Evolutionary conservation across 2,329 filamentous ascomycete species (phyloP), one percentile per base, ranked within the genome.

Genomic region (Fusarium verrucosum): DNA sequence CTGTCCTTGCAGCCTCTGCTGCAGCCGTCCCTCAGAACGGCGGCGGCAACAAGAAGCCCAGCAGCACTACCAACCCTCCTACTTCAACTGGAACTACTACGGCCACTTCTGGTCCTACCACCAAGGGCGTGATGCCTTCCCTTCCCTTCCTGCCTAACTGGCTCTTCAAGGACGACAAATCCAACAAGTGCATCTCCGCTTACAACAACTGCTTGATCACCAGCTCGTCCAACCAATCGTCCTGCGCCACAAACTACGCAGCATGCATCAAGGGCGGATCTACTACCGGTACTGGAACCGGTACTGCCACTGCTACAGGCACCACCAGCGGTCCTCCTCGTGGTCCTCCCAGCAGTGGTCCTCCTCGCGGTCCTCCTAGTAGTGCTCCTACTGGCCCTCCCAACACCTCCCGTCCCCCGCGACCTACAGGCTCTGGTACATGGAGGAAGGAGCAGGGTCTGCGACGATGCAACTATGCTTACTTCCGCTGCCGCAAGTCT

Each of bases 131-230:
- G 9, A 58, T 46, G 17, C 28, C 26, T 13, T 55, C 36, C 9
- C 22, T 61, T 2, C 35, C 55, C 11, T 61, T 60, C 35, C 10
- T 61, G 22, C 42, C 58, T 14, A 35, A 14, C 4, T 61, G 58
- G 58, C 23, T 61, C 6, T 61, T 61, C 22, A 26, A 25, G 9
- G 50, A 37, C 10, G 20, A 20, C 6, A 22, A n/a, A 2, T 10
- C 26, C 22, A 61, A 35, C 32, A 61, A 55, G 49, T 61, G 58
- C n/a, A 61, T 54, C 26, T 28, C 13, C n/a, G 13, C 56, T 3
- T 61, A 30, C 26, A 55, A 55, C 26, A 36, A 40, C 16, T 61
- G 58, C n/a, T 36, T 61, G 32, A 20, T 38, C 4, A 40, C 40
- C 14, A 61, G 28, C 6, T 61, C 58, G 7, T 26, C 6, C n/a